A percentile compares a stretch with the other conserved stretches of the same genome.
phyloP scores from a whole-genome alignment of 2,329 filamentous ascomycete genomes.

The Fusarium coicis region DNA sequence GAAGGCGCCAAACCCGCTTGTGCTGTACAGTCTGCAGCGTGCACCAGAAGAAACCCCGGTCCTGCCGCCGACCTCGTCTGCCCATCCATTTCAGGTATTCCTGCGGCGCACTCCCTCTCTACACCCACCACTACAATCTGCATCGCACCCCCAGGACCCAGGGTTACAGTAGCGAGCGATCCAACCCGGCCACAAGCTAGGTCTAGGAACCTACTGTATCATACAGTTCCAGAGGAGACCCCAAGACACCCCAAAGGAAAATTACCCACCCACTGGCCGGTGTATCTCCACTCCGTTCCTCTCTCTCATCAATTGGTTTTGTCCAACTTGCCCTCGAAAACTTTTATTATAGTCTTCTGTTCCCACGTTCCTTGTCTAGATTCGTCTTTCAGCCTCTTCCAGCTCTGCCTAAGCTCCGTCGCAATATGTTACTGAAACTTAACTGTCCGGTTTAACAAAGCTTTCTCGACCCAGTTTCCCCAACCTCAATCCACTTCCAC shows the following conservation, averaged over 20 bases:
- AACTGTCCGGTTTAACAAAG: constrained; percentile 39
- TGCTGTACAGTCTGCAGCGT: not conserved
- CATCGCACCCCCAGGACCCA: constrained; percentile 24
- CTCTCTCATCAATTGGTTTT: constrained; percentile 47
- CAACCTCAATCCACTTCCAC: constrained; percentile 35
- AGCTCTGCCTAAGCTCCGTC: constrained; percentile 40
- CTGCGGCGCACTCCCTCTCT: constrained; percentile 34
- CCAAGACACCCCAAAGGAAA: constrained; percentile 44
- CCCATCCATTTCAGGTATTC: constrained; percentile 41
- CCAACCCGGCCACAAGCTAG: constrained; percentile 36
- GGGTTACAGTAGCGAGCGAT: constrained; percentile 37
- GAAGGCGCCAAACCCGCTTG: constrained; percentile 50
- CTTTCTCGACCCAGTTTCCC: constrained; percentile 36
- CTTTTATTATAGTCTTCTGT: constrained; percentile 46
- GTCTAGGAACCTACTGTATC: constrained; percentile 30
- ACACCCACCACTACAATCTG: constrained; percentile 20
- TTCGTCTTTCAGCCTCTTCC: constrained; percentile 41
- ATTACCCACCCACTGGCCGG: constrained; percentile 43
- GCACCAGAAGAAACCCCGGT: constrained; percentile 42
- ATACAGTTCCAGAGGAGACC: constrained; percentile 35
- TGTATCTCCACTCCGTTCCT: constrained; percentile 45
- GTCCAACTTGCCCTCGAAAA: constrained; percentile 46
- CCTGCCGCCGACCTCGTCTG: constrained; percentile 44
- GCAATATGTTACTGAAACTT: constrained; percentile 44
- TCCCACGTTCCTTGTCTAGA: constrained; percentile 24